A percentile compares a stretch with the other conserved stretches of the same genome.
phyloP scores from a whole-genome alignment of 164 flowering plant species.

The Dillenia suffruticosa region DNA sequence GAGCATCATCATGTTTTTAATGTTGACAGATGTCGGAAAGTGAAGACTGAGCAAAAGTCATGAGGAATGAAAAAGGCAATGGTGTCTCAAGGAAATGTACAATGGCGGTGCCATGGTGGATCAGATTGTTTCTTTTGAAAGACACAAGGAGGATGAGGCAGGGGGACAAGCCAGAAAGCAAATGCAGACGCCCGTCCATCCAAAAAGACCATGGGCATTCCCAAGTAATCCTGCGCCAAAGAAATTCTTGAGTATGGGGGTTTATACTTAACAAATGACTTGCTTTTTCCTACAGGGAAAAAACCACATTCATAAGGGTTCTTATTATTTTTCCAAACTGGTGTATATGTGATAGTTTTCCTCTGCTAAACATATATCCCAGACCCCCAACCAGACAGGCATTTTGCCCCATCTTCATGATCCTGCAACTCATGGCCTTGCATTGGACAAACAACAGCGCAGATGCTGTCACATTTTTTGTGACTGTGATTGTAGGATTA shows the following conservation, averaged over 20 bases:
- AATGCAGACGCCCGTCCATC: constrained; percentile 66
- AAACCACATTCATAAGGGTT: constrained; percentile 2
- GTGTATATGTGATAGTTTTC: too few relatives aligned
- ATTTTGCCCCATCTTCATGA: too few relatives aligned
- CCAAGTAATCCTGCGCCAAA: constrained; percentile 95
- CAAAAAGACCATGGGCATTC: constrained; percentile 51
- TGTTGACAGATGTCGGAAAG: constrained; percentile 47
- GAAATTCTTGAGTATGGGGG: constrained; percentile 79
- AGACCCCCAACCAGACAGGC: too few relatives aligned
- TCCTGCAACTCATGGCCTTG: too few relatives aligned
- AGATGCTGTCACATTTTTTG: too few relatives aligned
- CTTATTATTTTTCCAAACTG: not conserved
- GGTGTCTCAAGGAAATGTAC: constrained; percentile 42
- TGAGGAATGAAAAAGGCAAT: constrained; percentile 57
- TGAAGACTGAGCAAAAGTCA: constrained; percentile 48
- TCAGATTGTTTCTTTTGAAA: constrained; percentile 61
- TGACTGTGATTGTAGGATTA: too few relatives aligned
- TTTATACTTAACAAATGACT: constrained; percentile 37
- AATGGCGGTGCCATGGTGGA: constrained; percentile 60
- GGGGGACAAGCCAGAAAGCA: constrained; percentile 52
- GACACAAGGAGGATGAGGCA: constrained; percentile 52
- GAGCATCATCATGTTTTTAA: constrained; percentile 34
- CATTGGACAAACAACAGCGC: too few relatives aligned
- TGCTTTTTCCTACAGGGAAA: constrained; percentile 15
- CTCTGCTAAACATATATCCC: too few relatives aligned